Evolutionary conservation across 208 protist species (phyloP).

Genomic region (Leishmania gerbilli): DNA sequence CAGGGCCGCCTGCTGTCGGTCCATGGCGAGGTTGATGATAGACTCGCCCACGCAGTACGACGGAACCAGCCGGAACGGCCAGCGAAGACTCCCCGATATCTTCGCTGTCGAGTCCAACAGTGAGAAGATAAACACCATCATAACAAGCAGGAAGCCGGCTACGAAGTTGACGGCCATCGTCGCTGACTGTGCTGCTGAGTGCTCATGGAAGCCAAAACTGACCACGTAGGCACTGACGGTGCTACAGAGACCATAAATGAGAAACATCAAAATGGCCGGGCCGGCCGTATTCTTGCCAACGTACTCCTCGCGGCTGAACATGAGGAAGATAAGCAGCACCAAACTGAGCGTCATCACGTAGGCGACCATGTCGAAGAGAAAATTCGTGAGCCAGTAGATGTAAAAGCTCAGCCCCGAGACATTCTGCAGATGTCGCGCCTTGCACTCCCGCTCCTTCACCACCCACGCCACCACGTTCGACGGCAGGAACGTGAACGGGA

Average conservation of each 20-base stretch:
- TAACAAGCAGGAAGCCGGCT: slow-evolving; percentile 70
- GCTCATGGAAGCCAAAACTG: slow-evolving; percentile 62
- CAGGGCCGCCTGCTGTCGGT: slow-evolving; percentile 30
- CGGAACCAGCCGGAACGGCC: slow-evolving; percentile 71
- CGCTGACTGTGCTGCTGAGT: slow-evolving; percentile 70
- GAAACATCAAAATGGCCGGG: slow-evolving; percentile 47
- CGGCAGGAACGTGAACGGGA: slow-evolving; percentile 76
- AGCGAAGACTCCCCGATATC: slow-evolving; percentile 40
- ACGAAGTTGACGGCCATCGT: slow-evolving; percentile 77
- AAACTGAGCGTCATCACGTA: slow-evolving; percentile 65
- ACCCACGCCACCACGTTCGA: slow-evolving; percentile 70
- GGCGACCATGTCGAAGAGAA: slow-evolving; percentile 73
- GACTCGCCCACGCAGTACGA: slow-evolving; percentile 81
- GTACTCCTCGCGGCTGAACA: slow-evolving; percentile 71
- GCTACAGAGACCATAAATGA: slow-evolving; percentile 62
- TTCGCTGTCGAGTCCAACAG: slow-evolving; percentile 43
- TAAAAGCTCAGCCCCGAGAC: slow-evolving; percentile 61
- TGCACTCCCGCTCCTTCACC: slow-evolving; percentile 80
- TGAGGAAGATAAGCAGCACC: slow-evolving; percentile 54
- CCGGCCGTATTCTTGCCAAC: slow-evolving; percentile 38
- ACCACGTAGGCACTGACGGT: slow-evolving; percentile 58
- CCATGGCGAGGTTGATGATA: slow-evolving; percentile 65
- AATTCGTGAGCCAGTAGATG: slow-evolving; percentile 85
- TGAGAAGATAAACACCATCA: slow-evolving; percentile 56
- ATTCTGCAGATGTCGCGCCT: slow-evolving; percentile 70